Evolutionary conservation across 257 asterid genomes (phyloP).

Genomic region (Eucommia ulmoides): DNA sequence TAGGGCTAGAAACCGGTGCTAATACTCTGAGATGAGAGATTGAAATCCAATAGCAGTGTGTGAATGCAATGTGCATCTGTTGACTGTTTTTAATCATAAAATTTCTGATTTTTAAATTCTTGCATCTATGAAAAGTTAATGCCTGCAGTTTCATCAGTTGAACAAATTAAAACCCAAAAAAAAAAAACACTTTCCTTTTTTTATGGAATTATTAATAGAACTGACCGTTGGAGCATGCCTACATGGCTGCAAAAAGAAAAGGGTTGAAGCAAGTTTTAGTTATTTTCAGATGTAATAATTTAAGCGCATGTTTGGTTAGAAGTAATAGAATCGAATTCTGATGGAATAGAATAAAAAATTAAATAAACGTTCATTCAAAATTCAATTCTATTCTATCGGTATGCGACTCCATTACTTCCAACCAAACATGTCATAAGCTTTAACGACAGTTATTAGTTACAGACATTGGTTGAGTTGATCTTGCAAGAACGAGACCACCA

Average conservation of each 20-base stretch:
- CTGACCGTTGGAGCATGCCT: constrained; percentile 79
- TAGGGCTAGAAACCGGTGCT: constrained; percentile 74
- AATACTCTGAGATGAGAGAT: constrained; percentile 30
- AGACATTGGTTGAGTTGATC: constrained; percentile 53
- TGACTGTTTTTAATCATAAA: constrained; percentile 37
- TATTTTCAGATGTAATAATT: too few relatives aligned
- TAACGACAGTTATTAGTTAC: too few relatives aligned
- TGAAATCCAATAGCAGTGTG: constrained; percentile 27
- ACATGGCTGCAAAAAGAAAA: constrained; percentile 63
- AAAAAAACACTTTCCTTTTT: too few relatives aligned
- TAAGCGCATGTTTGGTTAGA: too few relatives aligned
- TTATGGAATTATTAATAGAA: too few relatives aligned
- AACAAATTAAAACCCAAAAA: background rate
- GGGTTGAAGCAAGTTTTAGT: constrained; percentile 9
- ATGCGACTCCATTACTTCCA: too few relatives aligned
- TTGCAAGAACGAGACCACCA: constrained; percentile 98
- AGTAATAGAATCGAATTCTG: too few relatives aligned
- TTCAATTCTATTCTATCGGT: too few relatives aligned
- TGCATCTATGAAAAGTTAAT: constrained; percentile 64
- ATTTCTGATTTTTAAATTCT: constrained; percentile 44
- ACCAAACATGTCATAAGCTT: too few relatives aligned
- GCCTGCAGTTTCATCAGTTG: constrained; percentile 37
- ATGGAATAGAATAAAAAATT: too few relatives aligned
- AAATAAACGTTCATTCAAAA: too few relatives aligned
- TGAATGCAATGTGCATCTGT: constrained; percentile 66